Evolutionary conservation across 1,139 yeast species (phyloP).

Genomic region (Hyphopichia pseudoburtonii): DNA sequence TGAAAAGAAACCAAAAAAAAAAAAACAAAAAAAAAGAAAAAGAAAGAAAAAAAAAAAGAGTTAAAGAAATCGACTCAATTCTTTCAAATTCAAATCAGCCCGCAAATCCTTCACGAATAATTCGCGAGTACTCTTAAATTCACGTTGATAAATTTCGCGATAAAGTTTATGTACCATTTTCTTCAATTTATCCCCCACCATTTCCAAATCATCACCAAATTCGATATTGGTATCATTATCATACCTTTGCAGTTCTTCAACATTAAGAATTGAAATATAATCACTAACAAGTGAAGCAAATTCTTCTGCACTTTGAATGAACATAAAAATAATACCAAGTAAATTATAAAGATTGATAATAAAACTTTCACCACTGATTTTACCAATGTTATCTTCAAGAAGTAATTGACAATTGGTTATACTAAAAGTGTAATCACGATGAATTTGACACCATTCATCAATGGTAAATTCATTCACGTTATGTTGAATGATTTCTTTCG

Average conservation of each 20-base stretch:
- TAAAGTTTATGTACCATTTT: slow-evolving; percentile 26
- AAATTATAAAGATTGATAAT: slow-evolving; percentile 48
- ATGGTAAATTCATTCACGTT: slow-evolving; percentile 36
- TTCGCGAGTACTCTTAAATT: slow-evolving; percentile 19
- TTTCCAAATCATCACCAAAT: slow-evolving; percentile 24
- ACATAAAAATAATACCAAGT: slow-evolving; percentile 41
- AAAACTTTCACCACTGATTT: slow-evolving; percentile 37
- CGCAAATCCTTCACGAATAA: slow-evolving; percentile 29
- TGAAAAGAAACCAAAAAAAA: too few species aligned
- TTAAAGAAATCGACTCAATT: slow-evolving; percentile 20
- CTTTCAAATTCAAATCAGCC: slow-evolving; percentile 28
- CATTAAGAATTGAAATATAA: slow-evolving; percentile 26
- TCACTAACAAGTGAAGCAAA: slow-evolving; percentile 33
- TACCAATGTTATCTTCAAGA: slow-evolving; percentile 36
- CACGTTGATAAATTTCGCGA: slow-evolving; percentile 21
- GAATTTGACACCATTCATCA: slow-evolving; percentile 48
- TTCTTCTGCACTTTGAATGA: slow-evolving; percentile 47
- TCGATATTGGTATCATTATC: slow-evolving; percentile 5
- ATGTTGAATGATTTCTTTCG: slow-evolving; percentile 5
- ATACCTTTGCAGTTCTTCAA: slow-evolving; percentile 14
- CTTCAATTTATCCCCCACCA: slow-evolving; percentile 25
- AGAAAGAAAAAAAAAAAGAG: neutral
- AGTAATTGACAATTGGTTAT: slow-evolving; percentile 43
- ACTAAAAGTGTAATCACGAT: slow-evolving; percentile 35
- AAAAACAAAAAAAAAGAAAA: too few species aligned